Evolutionary conservation across 495 filamentous ascomycete species (phyloP).

Genomic region (Apodospora peruviana): DNA sequence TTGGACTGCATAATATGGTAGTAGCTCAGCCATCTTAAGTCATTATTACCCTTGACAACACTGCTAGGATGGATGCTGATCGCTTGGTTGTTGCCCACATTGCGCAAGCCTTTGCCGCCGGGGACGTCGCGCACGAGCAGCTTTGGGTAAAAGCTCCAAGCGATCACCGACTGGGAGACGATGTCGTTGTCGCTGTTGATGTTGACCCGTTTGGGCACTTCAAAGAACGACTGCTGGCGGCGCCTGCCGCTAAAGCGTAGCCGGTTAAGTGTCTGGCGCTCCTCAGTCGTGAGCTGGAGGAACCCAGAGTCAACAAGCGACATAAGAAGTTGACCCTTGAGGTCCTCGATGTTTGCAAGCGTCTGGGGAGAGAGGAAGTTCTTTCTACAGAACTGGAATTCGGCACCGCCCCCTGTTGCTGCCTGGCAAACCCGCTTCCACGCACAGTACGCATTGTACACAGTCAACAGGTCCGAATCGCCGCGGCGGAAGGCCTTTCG

Average conservation of each 20-base stretch:
- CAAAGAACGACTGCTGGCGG: conserved; percentile 70
- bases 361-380: conserved; percentile 84
- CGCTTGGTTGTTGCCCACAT: conserved; percentile 81
- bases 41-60: conserved; percentile 68
- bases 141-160: conserved; percentile 93
- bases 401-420: conserved; percentile 55
- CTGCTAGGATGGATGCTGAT: conserved; percentile 80
- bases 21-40: conserved; percentile 78
- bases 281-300: conserved; percentile 61
- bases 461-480: conserved; percentile 85
- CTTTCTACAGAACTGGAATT: conserved; percentile 83
- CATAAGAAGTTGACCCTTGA: conserved; percentile 83
- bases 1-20: conserved; percentile 96
- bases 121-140: conserved; percentile 64
- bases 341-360: conserved; percentile 83
- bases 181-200: conserved; percentile 70
- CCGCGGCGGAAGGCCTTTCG: conserved; percentile 73
- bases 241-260: conserved; percentile 40
- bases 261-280: conserved; percentile 60
- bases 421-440: conserved; percentile 74
- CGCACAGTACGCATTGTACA: conserved; percentile 85
- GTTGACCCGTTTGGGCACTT: conserved; percentile 66
- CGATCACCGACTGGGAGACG: conserved; percentile 71
- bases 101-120: conserved; percentile 77
- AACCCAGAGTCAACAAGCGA: conserved; percentile 79